Base-by-base conservation (phyloP, 2,329 filamentous ascomycete genomes). In the Ophiocordyceps sinensis region DNA sequence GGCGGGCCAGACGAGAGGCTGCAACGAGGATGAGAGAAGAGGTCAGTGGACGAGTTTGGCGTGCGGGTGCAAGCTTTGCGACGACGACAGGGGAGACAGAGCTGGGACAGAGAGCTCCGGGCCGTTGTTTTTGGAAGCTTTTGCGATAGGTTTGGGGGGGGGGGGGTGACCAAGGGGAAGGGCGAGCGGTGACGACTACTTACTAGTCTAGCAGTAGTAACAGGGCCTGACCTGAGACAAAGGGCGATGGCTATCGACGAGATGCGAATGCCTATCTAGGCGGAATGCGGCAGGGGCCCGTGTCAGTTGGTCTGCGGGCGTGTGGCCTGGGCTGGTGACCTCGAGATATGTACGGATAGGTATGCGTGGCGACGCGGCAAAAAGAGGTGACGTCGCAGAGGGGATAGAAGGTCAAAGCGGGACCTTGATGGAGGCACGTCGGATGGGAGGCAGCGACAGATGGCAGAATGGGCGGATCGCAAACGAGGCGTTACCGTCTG, bases 1-100 rank as follows among this genome's bases (percentile, higher is more conserved):
- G 36, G 32, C 44, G 45, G 43, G 43, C 19, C 49, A 45, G 44
- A 44, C 50, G 49, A 49, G 39, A 45, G 41, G 45, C 45, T 46
- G 44, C 32, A 48, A 50, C 45, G 49, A 45, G 47, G 42, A 47
- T 37, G 47, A 42, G 28, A 26, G 35, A n/a, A n/a, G n/a, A 26
- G 35, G 44, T 50, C 42, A 50, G 49, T 43, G 36, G 32, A 35
- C 9, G 14, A 17, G n/a, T 8, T n/a, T 4, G 15, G 32, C 15
- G 32, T 15, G 13, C 3, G 32, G 5, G 32, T 17, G 13, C 17
- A 15, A 12, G 30, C n/a, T n/a, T 35, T 35, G 32, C 32, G n/a
- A 35, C 31, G 31, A 34, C 23, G 23, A 35, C 32, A 35, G 32
- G 32, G 32, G 32, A n/a, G 19, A 19, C 19, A 34, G 29, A 44